Evolutionary conservation across 2,329 filamentous ascomycete genomes (phyloP).

Genomic region (Nigrospora osmanthi): DNA sequence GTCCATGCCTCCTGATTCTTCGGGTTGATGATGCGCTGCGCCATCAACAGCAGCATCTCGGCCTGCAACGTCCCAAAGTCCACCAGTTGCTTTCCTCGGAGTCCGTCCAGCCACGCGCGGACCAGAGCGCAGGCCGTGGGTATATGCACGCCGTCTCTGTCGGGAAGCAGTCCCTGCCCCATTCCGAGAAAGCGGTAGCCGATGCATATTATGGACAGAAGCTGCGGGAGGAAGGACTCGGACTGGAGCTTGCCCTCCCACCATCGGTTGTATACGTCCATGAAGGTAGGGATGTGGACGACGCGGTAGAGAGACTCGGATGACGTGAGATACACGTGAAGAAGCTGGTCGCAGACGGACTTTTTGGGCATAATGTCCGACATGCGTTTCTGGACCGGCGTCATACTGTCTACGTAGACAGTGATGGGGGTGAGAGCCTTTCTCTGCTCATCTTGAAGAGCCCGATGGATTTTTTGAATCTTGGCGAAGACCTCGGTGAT

Average conservation of each 20-base stretch:
- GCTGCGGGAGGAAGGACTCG: constrained; percentile 45
- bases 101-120: constrained; percentile 42
- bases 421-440: constrained; percentile 41
- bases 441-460: constrained; percentile 38
- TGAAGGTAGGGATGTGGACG: constrained; percentile 44
- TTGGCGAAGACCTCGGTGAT: constrained; percentile 34
- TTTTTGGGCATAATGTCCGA: constrained; percentile 45
- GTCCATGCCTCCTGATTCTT: constrained; percentile 45
- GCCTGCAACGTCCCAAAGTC: constrained; percentile 47
- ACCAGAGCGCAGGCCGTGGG: constrained; percentile 49
- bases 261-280: constrained; percentile 40
- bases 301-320: constrained; percentile 47
- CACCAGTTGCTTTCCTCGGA: constrained; percentile 43
- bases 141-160: constrained; percentile 49
- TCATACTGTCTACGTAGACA: constrained; percentile 52
- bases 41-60: constrained; percentile 44
- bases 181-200: constrained; percentile 45
- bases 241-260: constrained; percentile 39
- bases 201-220: constrained; percentile 44
- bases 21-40: constrained; percentile 39
- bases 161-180: constrained; percentile 40
- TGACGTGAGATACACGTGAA: constrained; percentile 39
- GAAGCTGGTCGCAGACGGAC: constrained; percentile 40
- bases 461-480: constrained; percentile 38
- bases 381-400: constrained; percentile 50